Conservation (phyloP, 2,329 filamentous ascomycete species). For the Botrytis pseudocinerea region DNA sequence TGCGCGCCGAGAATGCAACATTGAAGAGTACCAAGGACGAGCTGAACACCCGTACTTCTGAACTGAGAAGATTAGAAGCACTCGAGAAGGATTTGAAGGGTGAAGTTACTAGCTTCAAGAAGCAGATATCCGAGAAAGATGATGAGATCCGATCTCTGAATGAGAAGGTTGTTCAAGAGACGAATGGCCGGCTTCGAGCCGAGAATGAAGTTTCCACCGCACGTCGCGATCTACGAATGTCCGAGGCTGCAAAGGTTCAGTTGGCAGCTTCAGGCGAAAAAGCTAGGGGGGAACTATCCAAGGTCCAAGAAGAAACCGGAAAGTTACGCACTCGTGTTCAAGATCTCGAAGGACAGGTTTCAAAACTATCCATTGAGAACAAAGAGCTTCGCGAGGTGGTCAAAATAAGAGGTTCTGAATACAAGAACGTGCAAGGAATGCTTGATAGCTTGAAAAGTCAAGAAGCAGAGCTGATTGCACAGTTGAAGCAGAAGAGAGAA, state of each 20-base stretch:
- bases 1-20: slow-evolving; percentile 74
- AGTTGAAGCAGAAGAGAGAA: slow-evolving; percentile 84
- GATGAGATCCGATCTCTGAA: slow-evolving; percentile 74
- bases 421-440: slow-evolving; percentile 79
- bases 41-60: slow-evolving; percentile 58
- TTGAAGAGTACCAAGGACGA: slow-evolving; percentile 77
- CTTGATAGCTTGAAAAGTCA: slow-evolving; percentile 94
- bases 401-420: slow-evolving; percentile 81
- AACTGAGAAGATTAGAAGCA: slow-evolving; percentile 75
- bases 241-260: slow-evolving; percentile 78
- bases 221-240: slow-evolving; percentile 74
- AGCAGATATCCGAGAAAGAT: slow-evolving; percentile 71
- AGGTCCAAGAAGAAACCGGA: slow-evolving; percentile 70
- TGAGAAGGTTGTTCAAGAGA: slow-evolving; percentile 76
- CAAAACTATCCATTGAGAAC: slow-evolving; percentile 68
- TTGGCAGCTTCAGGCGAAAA: slow-evolving; percentile 73
- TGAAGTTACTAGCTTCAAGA: slow-evolving; percentile 70
- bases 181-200: slow-evolving; percentile 66
- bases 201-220: slow-evolving; percentile 77
- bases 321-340: slow-evolving; percentile 61
- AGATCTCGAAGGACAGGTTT: slow-evolving; percentile 72
- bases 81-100: slow-evolving; percentile 78
- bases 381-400: slow-evolving; percentile 73
- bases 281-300: slow-evolving; percentile 66
- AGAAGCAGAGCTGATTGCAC: slow-evolving; percentile 80